Evolutionary conservation across 2,329 filamentous ascomycete species (phyloP), one percentile per base, ranked within the genome.

Genomic region (Pyrenochaeta sp.): DNA sequence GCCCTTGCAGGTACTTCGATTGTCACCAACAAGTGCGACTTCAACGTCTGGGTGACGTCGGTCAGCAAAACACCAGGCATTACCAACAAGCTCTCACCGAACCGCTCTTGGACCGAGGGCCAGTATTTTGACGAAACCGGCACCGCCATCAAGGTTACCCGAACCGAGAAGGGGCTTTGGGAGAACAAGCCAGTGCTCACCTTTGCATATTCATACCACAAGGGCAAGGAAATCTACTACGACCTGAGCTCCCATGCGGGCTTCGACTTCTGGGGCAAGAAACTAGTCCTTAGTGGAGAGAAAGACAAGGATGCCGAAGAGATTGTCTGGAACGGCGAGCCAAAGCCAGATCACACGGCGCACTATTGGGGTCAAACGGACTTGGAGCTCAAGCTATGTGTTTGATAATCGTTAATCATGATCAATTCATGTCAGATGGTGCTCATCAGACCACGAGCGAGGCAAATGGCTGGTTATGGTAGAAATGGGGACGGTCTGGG

Each of bases 1-100:
- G 35, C 64, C 32, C 44, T 61, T 27, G 56, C 61, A 23, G 58
- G 55, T 31, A 45, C 48, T 7, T 45, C 64, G 42, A 43, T 47
- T 14, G 48, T 73, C 35, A 57, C 58, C 49, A 73, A 72, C 61
- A 59, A 68, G 37, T 72, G 69, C 49, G 21, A 49, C 50, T 59
- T 54, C 47, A 35, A 62, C 40, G 51, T 71, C 37, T 73, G 53
- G 42, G 47, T 68, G 12, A 63, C 64, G 12, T 58, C 58, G 5
- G 63, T 71, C n/a, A 46, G 45, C 45, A 5, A 23, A 41, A 53
- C 33, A 3, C 29, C 31, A 33, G 35, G 46, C 32, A 29, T 46
- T 35, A 56, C 47, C n/a, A 44, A 32, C 30, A 39, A 45, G 5
- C 32, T 70, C 4, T 10, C 35, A 9, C 32, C 61, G 0, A 41